phyloP scores from a whole-genome alignment of 2,329 filamentous ascomycete genomes.

The Orbilia quercus region DNA sequence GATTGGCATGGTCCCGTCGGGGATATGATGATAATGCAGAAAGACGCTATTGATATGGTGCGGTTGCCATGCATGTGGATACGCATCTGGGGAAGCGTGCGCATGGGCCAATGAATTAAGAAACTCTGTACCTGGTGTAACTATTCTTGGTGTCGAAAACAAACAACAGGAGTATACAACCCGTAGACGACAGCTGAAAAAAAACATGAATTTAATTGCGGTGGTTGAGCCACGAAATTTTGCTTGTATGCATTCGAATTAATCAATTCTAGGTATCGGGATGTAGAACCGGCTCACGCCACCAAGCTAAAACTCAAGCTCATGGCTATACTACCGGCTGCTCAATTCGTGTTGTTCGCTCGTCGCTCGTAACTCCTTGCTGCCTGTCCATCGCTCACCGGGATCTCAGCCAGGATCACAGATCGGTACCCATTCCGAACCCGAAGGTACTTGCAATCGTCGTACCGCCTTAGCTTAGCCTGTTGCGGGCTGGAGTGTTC shows the following conservation, averaged over 20 bases:
- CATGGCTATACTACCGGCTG: not conserved
- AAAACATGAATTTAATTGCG: not conserved
- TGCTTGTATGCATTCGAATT: slow-evolving; percentile 18
- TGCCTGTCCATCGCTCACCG: not conserved
- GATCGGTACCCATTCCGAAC: slow-evolving; percentile 26
- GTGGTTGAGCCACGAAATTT: slow-evolving; percentile 33
- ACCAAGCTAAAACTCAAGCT: not conserved
- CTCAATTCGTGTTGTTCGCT: not conserved
- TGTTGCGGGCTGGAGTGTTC: not conserved
- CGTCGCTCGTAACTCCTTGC: too few relatives aligned
- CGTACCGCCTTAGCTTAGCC: not conserved
- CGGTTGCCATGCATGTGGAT: slow-evolving; percentile 36
- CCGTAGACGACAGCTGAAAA: slow-evolving; percentile 1
- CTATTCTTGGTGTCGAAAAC: slow-evolving; percentile 39
- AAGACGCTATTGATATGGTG: too few relatives aligned
- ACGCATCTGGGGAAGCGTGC: too few relatives aligned
- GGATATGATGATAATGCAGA: slow-evolving; percentile 17
- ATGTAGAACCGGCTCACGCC: slow-evolving; percentile 17
- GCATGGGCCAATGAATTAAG: slow-evolving; percentile 32
- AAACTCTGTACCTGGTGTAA: slow-evolving; percentile 51
- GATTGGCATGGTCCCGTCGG: not conserved
- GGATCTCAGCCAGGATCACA: not conserved
- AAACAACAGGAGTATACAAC: slow-evolving; percentile 1
- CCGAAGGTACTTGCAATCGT: slow-evolving; percentile 14
- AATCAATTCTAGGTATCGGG: slow-evolving; percentile 21